Percentiles rank a stretch among this genome's conserved stretches.
phyloP scores from a whole-genome alignment of 73 alveolate genomes.

The Durusdinium trenchii region DNA sequence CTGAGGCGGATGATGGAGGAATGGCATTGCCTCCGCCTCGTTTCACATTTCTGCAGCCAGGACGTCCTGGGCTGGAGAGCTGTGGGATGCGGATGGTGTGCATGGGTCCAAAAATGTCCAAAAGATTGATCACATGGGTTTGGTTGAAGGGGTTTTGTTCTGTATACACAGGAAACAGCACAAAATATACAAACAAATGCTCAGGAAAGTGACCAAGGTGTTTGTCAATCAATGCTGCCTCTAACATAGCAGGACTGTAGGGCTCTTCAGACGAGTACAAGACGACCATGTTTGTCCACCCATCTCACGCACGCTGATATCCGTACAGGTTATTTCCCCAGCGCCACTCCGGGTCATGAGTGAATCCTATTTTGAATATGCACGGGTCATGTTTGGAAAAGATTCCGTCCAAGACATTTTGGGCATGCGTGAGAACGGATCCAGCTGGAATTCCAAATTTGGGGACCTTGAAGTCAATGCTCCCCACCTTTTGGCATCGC shows the following conservation, averaged over 20 bases:
- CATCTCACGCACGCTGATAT: background rate
- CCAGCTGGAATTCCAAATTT: conserved; percentile 10
- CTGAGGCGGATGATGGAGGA: background rate
- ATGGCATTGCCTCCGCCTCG: conserved; percentile 41
- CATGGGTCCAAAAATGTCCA: background rate
- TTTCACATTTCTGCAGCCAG: conserved; percentile 39
- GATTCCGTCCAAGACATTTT: background rate
- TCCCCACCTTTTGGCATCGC: background rate
- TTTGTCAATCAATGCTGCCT: conserved; percentile 7
- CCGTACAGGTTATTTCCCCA: conserved; percentile 42
- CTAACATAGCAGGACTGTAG: conserved; percentile 28
- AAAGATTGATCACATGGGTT: background rate
- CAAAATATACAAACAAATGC: background rate
- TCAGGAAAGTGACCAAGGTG: background rate
- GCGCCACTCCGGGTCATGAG: conserved; percentile 53
- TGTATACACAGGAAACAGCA: background rate
- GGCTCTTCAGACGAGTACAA: background rate
- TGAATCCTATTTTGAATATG: conserved; percentile 18
- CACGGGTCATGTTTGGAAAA: background rate
- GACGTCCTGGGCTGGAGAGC: conserved; percentile 27
- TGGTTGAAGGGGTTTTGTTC: background rate
- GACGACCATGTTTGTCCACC: conserved; percentile 17
- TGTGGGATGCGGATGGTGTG: background rate
- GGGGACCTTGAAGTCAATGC: conserved; percentile 17
- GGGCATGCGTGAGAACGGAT: conserved; percentile 13